Evolutionary conservation across 2,329 filamentous ascomycete species (phyloP), one percentile per base, ranked within the genome.

Genomic region (Penicillium glabrum): DNA sequence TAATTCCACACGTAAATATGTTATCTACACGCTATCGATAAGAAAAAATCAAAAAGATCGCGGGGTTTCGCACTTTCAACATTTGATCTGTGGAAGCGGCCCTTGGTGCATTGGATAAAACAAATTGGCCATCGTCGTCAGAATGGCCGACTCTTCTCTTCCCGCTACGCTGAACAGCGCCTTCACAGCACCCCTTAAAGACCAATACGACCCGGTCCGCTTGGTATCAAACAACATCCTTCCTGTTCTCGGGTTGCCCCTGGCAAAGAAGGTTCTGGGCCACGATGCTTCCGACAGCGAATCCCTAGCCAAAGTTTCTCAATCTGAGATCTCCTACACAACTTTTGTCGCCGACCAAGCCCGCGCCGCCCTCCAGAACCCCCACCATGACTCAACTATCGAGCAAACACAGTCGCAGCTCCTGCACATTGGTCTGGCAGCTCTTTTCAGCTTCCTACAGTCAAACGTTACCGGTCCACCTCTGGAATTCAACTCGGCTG

Each of bases 381-480:
- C 59, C 7, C 51, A 35, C 48, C 64, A 63, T 49, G 69, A 58
- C 43, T 61, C 63, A 46, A 69, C 55, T 46, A 41, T 53, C 13
- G 64, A 67, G 54, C 67, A 72, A 61, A 63, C 63, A 51, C 68
- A 73, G 50, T 77, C 76, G 5, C 72, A 75, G 48, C 59, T 80
- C 8, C 61, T 86, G 53, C 77, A 84, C 45, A 77, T 89, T 33
- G 90, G 86, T 10, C 77, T 90, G 47, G 86, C 89, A 1, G 84
- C 88, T 1, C 80, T 96, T 11, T 83, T 91, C 68, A 85, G 88
- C 11, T 97, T 96, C 70, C 75, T 96, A 16, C 93, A 97, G 72
- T 86, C 86, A 1, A 96, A 91, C 70, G 89, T 96, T 53, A 96
- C 93, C 3, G 93, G 93, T 0, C 93, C 93, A 1, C 88, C 91